phyloP scores from a whole-genome alignment of 257 asterid species.

The Nicotiana tomentosiformis region DNA sequence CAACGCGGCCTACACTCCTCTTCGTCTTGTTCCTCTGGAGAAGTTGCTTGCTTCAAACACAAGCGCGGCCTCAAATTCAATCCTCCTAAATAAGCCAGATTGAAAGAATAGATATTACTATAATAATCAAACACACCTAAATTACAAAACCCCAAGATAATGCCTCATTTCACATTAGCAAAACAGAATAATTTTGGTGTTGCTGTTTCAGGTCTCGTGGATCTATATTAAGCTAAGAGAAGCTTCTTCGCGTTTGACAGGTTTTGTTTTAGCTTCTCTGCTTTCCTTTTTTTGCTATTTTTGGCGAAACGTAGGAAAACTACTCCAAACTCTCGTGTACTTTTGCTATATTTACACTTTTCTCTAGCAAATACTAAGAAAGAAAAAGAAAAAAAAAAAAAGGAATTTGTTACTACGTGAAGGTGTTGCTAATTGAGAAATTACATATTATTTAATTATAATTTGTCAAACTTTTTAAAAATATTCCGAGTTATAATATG shows the following conservation, averaged over 20 bases:
- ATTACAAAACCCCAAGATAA: not conserved
- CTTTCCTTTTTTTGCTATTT: not conserved
- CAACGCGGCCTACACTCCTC: constrained; percentile 70
- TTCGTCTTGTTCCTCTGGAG: constrained; percentile 47
- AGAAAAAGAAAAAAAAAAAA: not conserved
- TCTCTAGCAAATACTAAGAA: not conserved
- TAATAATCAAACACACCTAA: not conserved
- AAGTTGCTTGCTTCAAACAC: constrained; percentile 64
- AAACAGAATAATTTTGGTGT: not conserved
- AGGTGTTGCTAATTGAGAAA: no score
- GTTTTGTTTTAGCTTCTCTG: not conserved
- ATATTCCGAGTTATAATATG: no score
- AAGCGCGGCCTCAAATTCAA: constrained; percentile 68
- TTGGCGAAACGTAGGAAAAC: constrained; percentile 6
- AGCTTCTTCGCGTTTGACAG: not conserved
- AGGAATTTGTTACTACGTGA: not conserved
- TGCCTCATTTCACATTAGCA: not conserved
- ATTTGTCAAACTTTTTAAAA: no score
- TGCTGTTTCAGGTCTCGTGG: not conserved
- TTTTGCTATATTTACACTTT: not conserved
- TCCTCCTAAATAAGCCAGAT: constrained; percentile 86
- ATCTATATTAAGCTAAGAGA: not conserved
- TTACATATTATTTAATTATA: no score
- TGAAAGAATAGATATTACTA: constrained; percentile 1
- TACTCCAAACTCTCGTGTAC: not conserved